phyloP scores from a whole-genome alignment of 805 yeast species.

The Candida ovalis region DNA sequence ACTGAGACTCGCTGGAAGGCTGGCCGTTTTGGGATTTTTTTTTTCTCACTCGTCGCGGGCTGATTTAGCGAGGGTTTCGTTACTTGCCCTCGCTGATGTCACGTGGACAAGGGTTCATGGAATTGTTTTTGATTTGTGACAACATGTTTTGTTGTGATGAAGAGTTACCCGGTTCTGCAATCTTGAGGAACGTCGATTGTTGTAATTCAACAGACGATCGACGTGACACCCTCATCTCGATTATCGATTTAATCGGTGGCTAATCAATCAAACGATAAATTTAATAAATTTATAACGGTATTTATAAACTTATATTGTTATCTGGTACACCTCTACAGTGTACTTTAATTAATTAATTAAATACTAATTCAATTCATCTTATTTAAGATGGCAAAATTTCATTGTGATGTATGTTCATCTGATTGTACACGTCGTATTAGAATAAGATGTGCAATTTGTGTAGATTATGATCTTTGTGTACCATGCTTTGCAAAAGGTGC shows the following conservation, averaged over 20 bases:
- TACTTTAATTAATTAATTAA: neutral
- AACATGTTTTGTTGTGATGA: no score
- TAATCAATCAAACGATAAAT: no score
- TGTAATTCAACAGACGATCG: neutral
- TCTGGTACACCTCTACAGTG: no score
- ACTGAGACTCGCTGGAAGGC: neutral
- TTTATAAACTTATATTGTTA: no score
- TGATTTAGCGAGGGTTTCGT: neutral
- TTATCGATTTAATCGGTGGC: no score
- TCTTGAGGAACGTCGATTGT: no score
- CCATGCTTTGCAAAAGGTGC: slow-evolving; percentile 91
- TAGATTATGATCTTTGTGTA: slow-evolving; percentile 95
- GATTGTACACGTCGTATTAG: slow-evolving; percentile 93
- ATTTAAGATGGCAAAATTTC: slow-evolving; percentile 48
- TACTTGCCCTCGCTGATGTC: neutral
- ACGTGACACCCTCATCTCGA: neutral
- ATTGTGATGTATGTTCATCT: slow-evolving; percentile 95
- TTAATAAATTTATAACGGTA: no score
- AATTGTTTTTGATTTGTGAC: no score
- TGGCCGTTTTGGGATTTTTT: no score
- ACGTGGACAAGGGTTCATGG: neutral
- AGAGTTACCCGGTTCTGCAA: no score
- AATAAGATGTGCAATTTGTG: slow-evolving; percentile 86
- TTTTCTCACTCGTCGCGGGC: neutral
- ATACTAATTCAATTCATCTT: neutral